These are phyloP conservation scores for Fusarium caatingaense DNA, from an alignment of 2,329 filamentous ascomycete species.

Conservation along the genomic window DNA sequence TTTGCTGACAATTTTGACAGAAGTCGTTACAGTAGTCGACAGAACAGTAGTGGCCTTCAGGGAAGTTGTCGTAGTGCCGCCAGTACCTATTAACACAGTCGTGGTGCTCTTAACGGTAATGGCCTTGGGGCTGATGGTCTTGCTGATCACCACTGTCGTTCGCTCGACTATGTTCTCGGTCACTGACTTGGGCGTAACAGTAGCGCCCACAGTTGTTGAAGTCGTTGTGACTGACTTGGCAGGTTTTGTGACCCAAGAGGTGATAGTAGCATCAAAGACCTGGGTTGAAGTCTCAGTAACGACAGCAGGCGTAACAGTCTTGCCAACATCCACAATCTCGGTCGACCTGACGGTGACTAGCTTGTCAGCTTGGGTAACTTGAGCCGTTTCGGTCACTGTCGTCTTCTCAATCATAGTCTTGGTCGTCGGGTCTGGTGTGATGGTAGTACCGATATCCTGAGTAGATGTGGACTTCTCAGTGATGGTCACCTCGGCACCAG, in stretches of 20 bases:
- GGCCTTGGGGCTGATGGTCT: conserved; percentile 34
- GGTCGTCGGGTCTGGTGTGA: conserved; percentile 36
- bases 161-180: conserved; percentile 27
- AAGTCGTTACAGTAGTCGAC: conserved; percentile 38
- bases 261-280: conserved; percentile 28
- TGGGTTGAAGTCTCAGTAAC: conserved; percentile 40
- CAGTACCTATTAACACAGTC: conserved; percentile 31
- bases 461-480: conserved; percentile 32
- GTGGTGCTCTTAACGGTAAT: conserved; percentile 38
- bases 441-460: conserved; percentile 36
- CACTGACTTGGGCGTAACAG: conserved; percentile 41
- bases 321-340: conserved; percentile 47
- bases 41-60: conserved; percentile 41
- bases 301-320: conserved; percentile 48
- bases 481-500: conserved; percentile 20
- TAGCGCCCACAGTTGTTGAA: conserved; percentile 28
- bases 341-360: conserved; percentile 46
- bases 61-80: conserved; percentile 34
- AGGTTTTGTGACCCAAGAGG: conserved; percentile 28
- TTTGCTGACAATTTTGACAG: conserved; percentile 33
- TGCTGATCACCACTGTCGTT: conserved; percentile 31
- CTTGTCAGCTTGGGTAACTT: conserved; percentile 28
- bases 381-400: conserved; percentile 28
- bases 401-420: conserved; percentile 32
- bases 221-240: conserved; percentile 33